These are phyloP conservation scores for Pyrenophora graminea DNA, from an alignment of 2,329 filamentous ascomycete genomes.

Conservation along the genomic window DNA sequence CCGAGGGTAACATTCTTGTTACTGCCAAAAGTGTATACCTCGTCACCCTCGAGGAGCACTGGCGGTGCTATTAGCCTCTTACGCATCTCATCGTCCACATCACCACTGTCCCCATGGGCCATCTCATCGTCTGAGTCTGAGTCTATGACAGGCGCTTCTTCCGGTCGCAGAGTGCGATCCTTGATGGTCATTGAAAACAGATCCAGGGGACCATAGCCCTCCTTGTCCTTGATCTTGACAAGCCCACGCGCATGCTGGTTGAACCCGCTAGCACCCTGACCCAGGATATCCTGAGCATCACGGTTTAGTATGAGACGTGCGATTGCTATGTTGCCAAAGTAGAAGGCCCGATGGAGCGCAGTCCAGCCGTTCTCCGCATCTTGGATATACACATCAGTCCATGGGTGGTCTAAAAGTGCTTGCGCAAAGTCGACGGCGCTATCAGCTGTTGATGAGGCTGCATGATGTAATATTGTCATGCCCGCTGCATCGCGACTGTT, in stretches of 20 bases:
- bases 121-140: constrained; percentile 57
- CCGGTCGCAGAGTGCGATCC: constrained; percentile 64
- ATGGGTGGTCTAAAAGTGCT: constrained; percentile 78
- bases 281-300: constrained; percentile 69
- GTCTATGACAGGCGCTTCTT: constrained; percentile 50
- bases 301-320: constrained; percentile 80
- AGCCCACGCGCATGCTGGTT: constrained; percentile 70
- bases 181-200: constrained; percentile 87
- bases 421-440: constrained; percentile 75
- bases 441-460: constrained; percentile 73
- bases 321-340: constrained; percentile 84
- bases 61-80: constrained; percentile 35
- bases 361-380: constrained; percentile 97
- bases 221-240: constrained; percentile 93
- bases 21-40: constrained; percentile 91
- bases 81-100: constrained; percentile 42
- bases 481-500: constrained; percentile 84
- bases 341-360: constrained; percentile 85
- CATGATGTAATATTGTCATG: constrained; percentile 81
- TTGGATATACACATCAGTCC: constrained; percentile 82
- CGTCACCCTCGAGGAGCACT: constrained; percentile 67
- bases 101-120: constrained; percentile 49
- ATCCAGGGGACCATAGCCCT: constrained; percentile 93
- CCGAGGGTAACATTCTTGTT: constrained; percentile 94
- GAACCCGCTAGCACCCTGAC: constrained; percentile 63